Evolutionary conservation across 1,284 basidiomycete genomes (phyloP).

Genomic region (Apiotrichum akiyoshidainum): DNA sequence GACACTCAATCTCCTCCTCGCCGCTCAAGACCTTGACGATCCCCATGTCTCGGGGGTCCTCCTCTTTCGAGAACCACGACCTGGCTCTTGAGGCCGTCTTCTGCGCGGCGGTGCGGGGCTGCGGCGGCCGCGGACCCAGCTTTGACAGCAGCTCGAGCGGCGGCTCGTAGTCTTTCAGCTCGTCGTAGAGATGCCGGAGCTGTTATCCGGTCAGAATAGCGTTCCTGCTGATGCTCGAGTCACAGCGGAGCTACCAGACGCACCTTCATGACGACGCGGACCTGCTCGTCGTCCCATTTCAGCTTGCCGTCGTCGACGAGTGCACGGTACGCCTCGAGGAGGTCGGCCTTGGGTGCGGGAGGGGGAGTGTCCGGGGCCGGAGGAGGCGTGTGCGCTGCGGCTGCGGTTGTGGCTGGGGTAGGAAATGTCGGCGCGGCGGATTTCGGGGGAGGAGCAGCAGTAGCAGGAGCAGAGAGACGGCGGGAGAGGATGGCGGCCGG

Average conservation of each 20-base stretch:
- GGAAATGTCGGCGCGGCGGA: no score
- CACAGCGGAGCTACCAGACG: constrained; percentile 18
- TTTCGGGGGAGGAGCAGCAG: no score
- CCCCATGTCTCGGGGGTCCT: constrained; percentile 22
- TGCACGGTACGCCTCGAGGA: constrained; percentile 56
- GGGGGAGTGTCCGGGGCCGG: no score
- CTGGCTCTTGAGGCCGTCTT: constrained; percentile 10
- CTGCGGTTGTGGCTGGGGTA: no score
- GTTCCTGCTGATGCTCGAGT: background rate
- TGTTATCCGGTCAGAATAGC: constrained; percentile 11
- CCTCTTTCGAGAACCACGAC: constrained; percentile 14
- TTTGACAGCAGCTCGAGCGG: constrained; percentile 44
- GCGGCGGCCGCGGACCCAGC: constrained; percentile 38
- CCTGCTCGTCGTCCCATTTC: constrained; percentile 63
- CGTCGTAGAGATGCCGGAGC: constrained; percentile 44
- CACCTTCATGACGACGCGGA: constrained; percentile 63
- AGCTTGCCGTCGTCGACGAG: constrained; percentile 58
- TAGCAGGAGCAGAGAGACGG: no score
- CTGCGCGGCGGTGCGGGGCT: background rate
- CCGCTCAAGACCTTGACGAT: constrained; percentile 59
- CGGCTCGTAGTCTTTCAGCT: constrained; percentile 44
- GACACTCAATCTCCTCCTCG: constrained; percentile 59
- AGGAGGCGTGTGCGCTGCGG: no score
- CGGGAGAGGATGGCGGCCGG: no score
- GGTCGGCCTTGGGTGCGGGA: constrained; percentile 35